A percentile compares a stretch with the other conserved stretches of the same genome.
These are phyloP conservation scores for Polymyxa betae DNA, from an alignment of 208 protist genomes.

Conservation along the genomic window DNA sequence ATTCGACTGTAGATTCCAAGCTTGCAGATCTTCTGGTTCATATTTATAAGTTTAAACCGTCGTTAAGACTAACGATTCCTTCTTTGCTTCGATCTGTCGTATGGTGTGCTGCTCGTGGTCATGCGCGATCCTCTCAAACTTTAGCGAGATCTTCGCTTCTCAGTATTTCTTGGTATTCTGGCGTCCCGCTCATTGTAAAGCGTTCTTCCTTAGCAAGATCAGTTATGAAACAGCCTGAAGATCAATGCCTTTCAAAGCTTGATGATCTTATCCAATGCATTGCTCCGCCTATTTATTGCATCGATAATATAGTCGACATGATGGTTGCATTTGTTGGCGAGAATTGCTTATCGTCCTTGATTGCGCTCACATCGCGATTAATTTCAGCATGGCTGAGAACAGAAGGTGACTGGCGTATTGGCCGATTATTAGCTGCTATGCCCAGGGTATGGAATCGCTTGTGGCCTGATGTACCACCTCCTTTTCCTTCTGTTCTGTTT, in stretches of 20 bases:
- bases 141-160: background rate
- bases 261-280: background rate
- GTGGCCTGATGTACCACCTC: background rate
- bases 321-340: background rate
- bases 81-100: background rate
- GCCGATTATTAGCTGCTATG: background rate
- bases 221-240: background rate
- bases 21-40: background rate
- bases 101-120: background rate
- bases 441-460: background rate
- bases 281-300: background rate
- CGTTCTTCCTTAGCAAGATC: background rate
- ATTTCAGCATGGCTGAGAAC: background rate
- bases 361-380: background rate
- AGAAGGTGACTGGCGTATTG: background rate
- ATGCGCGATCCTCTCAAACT: background rate
- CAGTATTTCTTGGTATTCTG: background rate
- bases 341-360: background rate
- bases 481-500: background rate
- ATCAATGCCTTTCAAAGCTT: background rate
- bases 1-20: background rate
- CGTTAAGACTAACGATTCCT: background rate
- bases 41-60: background rate
- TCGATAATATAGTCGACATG: background rate
- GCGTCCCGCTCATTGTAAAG: background rate